Base-by-base conservation (phyloP, 352 stramenopile genomes). In the Phytophthora niederhauseri region DNA sequence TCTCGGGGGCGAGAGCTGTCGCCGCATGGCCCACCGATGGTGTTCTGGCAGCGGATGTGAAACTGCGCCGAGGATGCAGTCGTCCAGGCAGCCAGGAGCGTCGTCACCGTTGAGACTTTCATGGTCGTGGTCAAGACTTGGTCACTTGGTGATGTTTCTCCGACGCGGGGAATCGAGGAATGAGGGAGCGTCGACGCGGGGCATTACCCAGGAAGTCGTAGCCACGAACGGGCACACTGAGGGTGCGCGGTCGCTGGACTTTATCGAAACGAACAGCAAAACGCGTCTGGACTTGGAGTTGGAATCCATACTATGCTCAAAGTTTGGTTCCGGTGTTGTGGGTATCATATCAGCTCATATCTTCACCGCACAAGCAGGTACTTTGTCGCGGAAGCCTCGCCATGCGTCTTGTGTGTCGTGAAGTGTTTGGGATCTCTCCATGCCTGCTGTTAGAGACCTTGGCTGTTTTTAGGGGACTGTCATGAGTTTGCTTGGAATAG, bases 11-110 rank as follows among this genome's bases (percentile, higher is more conserved):
- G 76, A 57, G 78, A 88, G 3, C 62, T 61, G 46, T 75, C 62
- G 12, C 72, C 72, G 20, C 72, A 78, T 6, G 57, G 68, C 0
- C 76, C 76, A 34, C 75, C 71, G 66, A 88, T 78, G 41, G 73
- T 82, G 61, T 60, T 77, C 43, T 87, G 80, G 64, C 81, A 88
- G 4, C 75, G 73, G 28, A 82, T 82, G 50, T 82, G 75, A 22
- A 43, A 73, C 66, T 82, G 75, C 22, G 69, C 73, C 46, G 62
- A 70, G 30, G 66, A 49, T 17, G 71, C 31, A 14, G 57, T 20
- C 30, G 54, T 9, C 50, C 41, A 72, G 14, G 55, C 38, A 20
- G 48, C 53, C 26, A 73, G 26, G 14, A 73, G 54, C 1, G 49
- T 14, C 19, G 50, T 34, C 30, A 57, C 26, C 6, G 30, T 6